Percentiles rank a stretch among this genome's conserved stretches.
Evolutionary conservation across 495 filamentous ascomycete genomes (phyloP).

Genomic region (Friedmanniomyces endolithicus): DNA sequence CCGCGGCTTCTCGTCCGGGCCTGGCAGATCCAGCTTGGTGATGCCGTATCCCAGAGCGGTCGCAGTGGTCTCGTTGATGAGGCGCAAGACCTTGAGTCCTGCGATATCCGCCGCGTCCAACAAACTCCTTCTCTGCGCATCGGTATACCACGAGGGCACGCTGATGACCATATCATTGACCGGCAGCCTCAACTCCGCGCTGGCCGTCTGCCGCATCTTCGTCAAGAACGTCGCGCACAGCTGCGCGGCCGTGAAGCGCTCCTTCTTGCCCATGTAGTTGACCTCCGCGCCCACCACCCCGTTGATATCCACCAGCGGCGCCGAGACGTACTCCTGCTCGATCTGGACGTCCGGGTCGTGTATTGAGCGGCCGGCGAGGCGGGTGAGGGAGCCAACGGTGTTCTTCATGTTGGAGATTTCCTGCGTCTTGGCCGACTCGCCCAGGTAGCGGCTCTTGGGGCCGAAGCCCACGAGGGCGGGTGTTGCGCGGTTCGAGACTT

Average conservation of each 20-base stretch:
- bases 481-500: conserved; percentile 96
- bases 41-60: conserved; percentile 95
- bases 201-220: conserved; percentile 81
- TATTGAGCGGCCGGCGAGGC: conserved; percentile 72
- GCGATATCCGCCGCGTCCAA: conserved; percentile 92
- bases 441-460: conserved; percentile 81
- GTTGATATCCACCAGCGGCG: conserved; percentile 73
- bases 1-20: conserved; percentile 80
- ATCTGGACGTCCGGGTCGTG: conserved; percentile 83
- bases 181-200: conserved; percentile 76
- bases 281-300: conserved; percentile 94
- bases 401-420: conserved; percentile 99
- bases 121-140: conserved; percentile 75
- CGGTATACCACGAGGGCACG: conserved; percentile 94
- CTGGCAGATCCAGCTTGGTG: conserved; percentile 86
- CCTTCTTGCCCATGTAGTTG: conserved; percentile 84
- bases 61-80: conserved; percentile 98
- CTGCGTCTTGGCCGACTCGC: conserved; percentile 93
- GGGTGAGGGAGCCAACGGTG: conserved; percentile 84
- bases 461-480: conserved; percentile 97
- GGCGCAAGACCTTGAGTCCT: conserved; percentile 77
- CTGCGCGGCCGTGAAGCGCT: conserved; percentile 83
- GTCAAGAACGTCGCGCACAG: conserved; percentile 87
- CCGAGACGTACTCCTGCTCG: conserved; percentile 86
- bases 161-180: conserved; percentile 93